Evolutionary conservation across 73 alveolate species (phyloP), one percentile per base, ranked within the genome.

Genomic region (Tetrahymena thermophila): DNA sequence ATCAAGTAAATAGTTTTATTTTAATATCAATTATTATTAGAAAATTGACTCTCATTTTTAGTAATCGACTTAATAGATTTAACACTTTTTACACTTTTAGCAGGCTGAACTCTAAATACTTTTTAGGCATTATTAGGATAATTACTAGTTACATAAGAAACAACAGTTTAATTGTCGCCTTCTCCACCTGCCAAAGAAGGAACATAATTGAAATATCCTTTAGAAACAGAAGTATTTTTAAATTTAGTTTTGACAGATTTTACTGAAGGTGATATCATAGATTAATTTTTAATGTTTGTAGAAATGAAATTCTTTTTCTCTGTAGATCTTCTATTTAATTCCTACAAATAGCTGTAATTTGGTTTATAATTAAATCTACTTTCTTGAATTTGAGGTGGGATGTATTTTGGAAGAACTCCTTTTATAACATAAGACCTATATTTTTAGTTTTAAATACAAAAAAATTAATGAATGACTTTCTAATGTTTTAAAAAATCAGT

Each of bases 371-470:
- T 71, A 34, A 28, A 71, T 71, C 37, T 71, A 71, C 89, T 71
- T 43, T 85, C 83, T 95, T 95, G 71, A 23, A 95, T 85, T 58
- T 95, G 55, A 35, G 97, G 97, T 16, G 97, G 97, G 19, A 95
- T 34, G 34, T 95, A 95, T 85, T 94, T 43, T 43, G 97, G 97
- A 31, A 95, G 28, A 0, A 95, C 97, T 43, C 97, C 97, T 43
- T 85, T 95, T 10, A 95, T 89, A 25, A 93, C 21, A 37, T 95
- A 95, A 4, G 97, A 95, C 97, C 97, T 95, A 44, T 40, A 71
- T 17, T 71, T 71, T 28, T 25, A 71, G 31, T 28, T 4, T 23
- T n/a, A 71, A n/a, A 58, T 5, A 23, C 0, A 0, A 4, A 71
- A 8, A n/a, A 31, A n/a, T 50, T 50, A 25, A 71, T 13, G 13